Evolutionary conservation across 306 rosid genomes (phyloP).

Genomic region (Rosa chinensis): DNA sequence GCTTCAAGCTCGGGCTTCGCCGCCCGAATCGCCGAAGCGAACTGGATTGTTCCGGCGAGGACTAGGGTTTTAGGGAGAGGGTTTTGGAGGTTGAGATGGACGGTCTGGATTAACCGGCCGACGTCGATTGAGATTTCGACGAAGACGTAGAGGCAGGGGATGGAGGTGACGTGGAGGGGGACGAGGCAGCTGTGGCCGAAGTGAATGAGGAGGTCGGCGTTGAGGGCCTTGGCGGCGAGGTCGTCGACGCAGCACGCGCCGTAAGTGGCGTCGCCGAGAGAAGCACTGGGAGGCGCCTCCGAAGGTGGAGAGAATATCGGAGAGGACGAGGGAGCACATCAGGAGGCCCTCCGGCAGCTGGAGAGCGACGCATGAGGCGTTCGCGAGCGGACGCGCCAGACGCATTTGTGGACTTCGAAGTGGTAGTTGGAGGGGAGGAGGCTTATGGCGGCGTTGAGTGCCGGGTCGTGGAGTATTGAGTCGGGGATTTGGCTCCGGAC

Average conservation of each 20-base stretch:
- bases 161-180: constrained; percentile 69
- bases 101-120: constrained; percentile 50
- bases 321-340: constrained; percentile 78
- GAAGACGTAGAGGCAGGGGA: constrained; percentile 89
- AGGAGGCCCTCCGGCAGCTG: constrained; percentile 93
- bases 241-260: constrained; percentile 92
- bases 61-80: constrained; percentile 34
- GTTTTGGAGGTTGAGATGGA: constrained; percentile 47
- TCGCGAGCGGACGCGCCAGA: constrained; percentile 75
- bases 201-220: constrained; percentile 71
- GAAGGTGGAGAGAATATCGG: constrained; percentile 79
- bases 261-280: constrained; percentile 75
- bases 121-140: constrained; percentile 78
- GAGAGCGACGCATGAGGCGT: constrained; percentile 67
- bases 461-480: constrained; percentile 41
- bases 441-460: constrained; percentile 48
- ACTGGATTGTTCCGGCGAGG: constrained; percentile 87
- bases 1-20: constrained; percentile 73
- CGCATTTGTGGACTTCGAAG: constrained; percentile 84
- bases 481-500: constrained; percentile 51
- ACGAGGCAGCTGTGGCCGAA: constrained; percentile 94
- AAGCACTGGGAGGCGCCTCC: constrained; percentile 59
- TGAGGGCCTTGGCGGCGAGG: constrained; percentile 66
- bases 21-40: constrained; percentile 68
- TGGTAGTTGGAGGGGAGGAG: constrained; percentile 65